Base-by-base conservation (phyloP, 192 early-diverging fungal species). In the Backusella morwellensis region DNA sequence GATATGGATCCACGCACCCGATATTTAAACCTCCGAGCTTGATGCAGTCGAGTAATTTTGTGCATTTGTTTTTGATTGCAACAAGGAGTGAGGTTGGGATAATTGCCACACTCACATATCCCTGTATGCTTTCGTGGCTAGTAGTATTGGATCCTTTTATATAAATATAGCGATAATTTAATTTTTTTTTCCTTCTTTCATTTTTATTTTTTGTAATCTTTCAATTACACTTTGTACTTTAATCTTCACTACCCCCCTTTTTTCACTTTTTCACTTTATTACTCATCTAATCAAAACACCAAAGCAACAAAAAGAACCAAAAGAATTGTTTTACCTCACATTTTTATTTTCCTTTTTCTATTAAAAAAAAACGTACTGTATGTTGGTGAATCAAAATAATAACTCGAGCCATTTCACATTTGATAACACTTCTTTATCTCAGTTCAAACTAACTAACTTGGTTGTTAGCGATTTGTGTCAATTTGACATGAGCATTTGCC, bases 311-410 rank as follows among this genome's bases (percentile, higher is more conserved):
- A 23, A 63, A 29, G 12, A 29, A 56, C 3, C 21, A 56, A n/a
- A 56, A 17, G 4, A n/a, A 50, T 50, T 50, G 1, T 2, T 50
- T 50, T 17, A 50, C 19, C n/a, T n/a, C 17, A 50, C 4, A 50
- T 50, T 26, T 63, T 63, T 29, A 12, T 63, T 63, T 26, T 29
- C 29, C 38, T 63, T 63, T 63, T 63, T 12, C n/a, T 63, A 29
- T 63, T 26, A 63, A 29, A 63, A 63, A 63, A 63, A 63, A 63
- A 1, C 11, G 4, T 63, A 63, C 26, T 63, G 56, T 63, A 63
- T 63, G 56, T 63, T 63, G 26, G 56, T 63, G 23, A 63, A 63
- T 63, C 56, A 63, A 63, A 63, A 63, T 63, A 59, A 59, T 59
- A 63, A 63, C 56, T 63, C 56, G 56, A 63, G 56, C 9, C 56